phyloP scores from a whole-genome alignment of 441 rosid genomes.

The Populus trichocarpa region DNA sequence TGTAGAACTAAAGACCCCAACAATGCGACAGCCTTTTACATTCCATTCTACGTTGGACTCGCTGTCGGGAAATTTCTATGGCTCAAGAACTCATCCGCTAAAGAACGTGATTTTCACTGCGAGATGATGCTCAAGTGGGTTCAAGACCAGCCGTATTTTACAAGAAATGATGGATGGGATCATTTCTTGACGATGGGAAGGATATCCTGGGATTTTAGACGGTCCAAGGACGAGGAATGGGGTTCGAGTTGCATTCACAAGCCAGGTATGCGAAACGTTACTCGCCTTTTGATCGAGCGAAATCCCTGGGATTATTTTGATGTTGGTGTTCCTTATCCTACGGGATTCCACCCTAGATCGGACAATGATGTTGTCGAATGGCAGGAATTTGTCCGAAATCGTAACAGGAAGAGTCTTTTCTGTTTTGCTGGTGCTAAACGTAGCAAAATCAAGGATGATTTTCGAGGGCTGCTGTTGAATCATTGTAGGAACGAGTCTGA shows the following conservation, averaged over 20 bases:
- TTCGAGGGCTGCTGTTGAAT: conserved; percentile 53
- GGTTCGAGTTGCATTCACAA: conserved; percentile 79
- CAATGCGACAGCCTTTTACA: conserved; percentile 72
- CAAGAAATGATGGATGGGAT: conserved; percentile 78
- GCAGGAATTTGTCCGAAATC: conserved; percentile 71
- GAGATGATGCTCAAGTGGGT: conserved; percentile 61
- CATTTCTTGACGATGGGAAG: conserved; percentile 90
- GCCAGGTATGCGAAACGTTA: conserved; percentile 86
- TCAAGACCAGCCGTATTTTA: conserved; percentile 54
- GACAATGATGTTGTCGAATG: conserved; percentile 58
- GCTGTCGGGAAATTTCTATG: conserved; percentile 86
- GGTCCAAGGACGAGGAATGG: conserved; percentile 74
- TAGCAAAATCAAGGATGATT: conserved; percentile 52
- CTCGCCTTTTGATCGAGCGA: conserved; percentile 87
- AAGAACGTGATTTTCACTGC: conserved; percentile 77
- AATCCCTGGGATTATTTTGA: conserved; percentile 97
- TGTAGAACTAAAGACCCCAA: conserved; percentile 66
- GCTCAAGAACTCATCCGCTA: conserved; percentile 43
- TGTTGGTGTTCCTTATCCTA: conserved; percentile 89
- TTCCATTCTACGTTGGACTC: conserved; percentile 89
- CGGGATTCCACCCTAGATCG: conserved; percentile 94
- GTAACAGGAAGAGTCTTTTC: conserved; percentile 54
- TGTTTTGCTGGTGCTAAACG: conserved; percentile 92
- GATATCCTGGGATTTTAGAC: conserved; percentile 93
- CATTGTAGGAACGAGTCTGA: conserved; percentile 57